Evolutionary conservation across 2,329 filamentous ascomycete genomes (phyloP).

Genomic region (Hypoxylon sp.): DNA sequence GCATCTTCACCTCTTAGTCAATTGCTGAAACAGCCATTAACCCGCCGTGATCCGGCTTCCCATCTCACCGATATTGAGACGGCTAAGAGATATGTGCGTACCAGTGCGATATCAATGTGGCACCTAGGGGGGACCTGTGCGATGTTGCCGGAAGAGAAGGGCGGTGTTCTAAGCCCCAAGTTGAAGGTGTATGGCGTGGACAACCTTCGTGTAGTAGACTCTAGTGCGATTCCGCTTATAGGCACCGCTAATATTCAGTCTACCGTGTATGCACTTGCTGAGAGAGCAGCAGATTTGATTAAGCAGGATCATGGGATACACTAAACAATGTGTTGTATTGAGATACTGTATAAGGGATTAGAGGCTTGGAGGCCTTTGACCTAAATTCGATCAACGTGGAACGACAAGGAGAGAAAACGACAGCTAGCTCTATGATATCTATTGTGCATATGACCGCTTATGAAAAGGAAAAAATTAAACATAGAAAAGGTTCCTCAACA

Average conservation of each 20-base stretch:
- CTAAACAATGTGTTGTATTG: background rate
- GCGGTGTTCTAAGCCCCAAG: constrained; percentile 55
- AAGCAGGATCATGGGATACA: constrained; percentile 28
- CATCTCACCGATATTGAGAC: constrained; percentile 8
- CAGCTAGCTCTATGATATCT: too few relatives aligned
- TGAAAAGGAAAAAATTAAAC: too few relatives aligned
- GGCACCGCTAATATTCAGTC: constrained; percentile 54
- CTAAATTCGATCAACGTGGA: too few relatives aligned
- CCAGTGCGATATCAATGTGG: constrained; percentile 37
- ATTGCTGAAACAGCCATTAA: constrained; percentile 36
- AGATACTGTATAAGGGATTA: too few relatives aligned
- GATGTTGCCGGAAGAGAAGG: constrained; percentile 53
- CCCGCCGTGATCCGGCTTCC: constrained; percentile 5
- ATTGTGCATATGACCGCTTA: too few relatives aligned
- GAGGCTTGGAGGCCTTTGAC: too few relatives aligned
- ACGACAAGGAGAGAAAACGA: too few relatives aligned
- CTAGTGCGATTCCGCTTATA: constrained; percentile 55
- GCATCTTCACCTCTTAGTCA: constrained; percentile 8
- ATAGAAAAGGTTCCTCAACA: too few relatives aligned
- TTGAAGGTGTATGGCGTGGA: constrained; percentile 55
- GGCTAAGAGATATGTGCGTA: constrained; percentile 33
- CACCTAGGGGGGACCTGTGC: constrained; percentile 46
- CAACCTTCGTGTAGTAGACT: constrained; percentile 56
- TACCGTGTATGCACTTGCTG: constrained; percentile 51
- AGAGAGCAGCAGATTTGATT: constrained; percentile 45